phyloP scores from a whole-genome alignment of 805 yeast genomes.

The Monosporozyma servazzii region DNA sequence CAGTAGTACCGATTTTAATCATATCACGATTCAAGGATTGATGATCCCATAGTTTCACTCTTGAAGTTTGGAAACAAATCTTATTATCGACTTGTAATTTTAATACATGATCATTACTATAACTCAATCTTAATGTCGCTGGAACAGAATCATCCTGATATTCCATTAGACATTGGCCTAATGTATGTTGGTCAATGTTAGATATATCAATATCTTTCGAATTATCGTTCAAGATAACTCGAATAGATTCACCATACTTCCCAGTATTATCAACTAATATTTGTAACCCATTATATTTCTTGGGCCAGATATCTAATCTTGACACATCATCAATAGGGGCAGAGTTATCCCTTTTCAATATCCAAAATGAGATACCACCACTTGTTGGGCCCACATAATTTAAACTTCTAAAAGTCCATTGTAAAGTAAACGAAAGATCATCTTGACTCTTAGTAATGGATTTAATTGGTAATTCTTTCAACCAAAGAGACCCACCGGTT shows the following conservation, averaged over 20 bases:
- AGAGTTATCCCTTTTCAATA: slow-evolving; percentile 27
- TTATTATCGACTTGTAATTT: slow-evolving; percentile 67
- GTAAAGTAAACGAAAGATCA: slow-evolving; percentile 45
- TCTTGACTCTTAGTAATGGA: slow-evolving; percentile 5
- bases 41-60: slow-evolving; percentile 36
- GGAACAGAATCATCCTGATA: slow-evolving; percentile 68
- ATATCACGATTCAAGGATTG: slow-evolving; percentile 9
- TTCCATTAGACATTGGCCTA: slow-evolving; percentile 49
- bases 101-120: slow-evolving; percentile 36
- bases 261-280: slow-evolving; percentile 46
- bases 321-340: slow-evolving; percentile 18
- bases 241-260: slow-evolving; percentile 41
- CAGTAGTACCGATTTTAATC: slow-evolving; percentile 47
- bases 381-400: slow-evolving; percentile 41
- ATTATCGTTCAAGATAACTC: slow-evolving; percentile 56
- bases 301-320: slow-evolving; percentile 28
- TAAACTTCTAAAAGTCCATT: slow-evolving; percentile 52
- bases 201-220: slow-evolving; percentile 25
- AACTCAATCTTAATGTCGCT: slow-evolving; percentile 54
- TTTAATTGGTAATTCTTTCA: slow-evolving; percentile 17
- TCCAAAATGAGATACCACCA: slow-evolving; percentile 54
- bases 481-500: slow-evolving; percentile 41
- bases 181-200: slow-evolving; percentile 28
- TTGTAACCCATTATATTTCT: slow-evolving; percentile 53
- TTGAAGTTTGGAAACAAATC: slow-evolving; percentile 57